Evolutionary conservation across 352 stramenopile genomes (phyloP).

Genomic region (Phytophthora tentaculata): DNA sequence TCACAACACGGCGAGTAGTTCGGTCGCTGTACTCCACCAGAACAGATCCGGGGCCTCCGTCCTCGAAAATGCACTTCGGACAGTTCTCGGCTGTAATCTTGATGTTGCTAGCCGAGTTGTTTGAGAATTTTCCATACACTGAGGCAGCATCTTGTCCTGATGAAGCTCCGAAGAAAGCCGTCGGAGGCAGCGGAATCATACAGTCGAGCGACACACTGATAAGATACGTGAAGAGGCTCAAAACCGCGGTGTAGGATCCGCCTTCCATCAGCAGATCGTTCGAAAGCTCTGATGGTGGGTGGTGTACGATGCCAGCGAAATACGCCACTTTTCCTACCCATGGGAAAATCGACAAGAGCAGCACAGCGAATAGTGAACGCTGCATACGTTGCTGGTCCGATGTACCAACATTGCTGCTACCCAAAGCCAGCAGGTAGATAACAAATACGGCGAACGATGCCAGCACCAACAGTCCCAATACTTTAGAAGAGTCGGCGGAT

Average conservation of each 20-base stretch:
- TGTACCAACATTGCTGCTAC: slow-evolving; percentile 39
- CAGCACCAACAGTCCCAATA: slow-evolving; percentile 60
- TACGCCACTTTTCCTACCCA: slow-evolving; percentile 76
- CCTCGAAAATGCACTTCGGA: slow-evolving; percentile 82
- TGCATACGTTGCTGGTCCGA: slow-evolving; percentile 65
- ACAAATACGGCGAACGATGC: slow-evolving; percentile 51
- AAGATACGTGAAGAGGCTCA: slow-evolving; percentile 53
- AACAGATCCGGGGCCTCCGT: slow-evolving; percentile 74
- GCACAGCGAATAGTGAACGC: slow-evolving; percentile 60
- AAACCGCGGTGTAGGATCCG: slow-evolving; percentile 41
- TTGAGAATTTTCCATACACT: slow-evolving; percentile 43
- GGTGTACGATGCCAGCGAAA: slow-evolving; percentile 51
- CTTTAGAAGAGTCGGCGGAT: slow-evolving; percentile 38
- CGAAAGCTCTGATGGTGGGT: slow-evolving; percentile 44
- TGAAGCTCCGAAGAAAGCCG: slow-evolving; percentile 72
- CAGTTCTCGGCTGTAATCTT: slow-evolving; percentile 83
- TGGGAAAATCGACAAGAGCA: slow-evolving; percentile 59
- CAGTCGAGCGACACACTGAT: slow-evolving; percentile 53
- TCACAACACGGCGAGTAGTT: slow-evolving; percentile 53
- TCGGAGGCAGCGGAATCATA: slow-evolving; percentile 75
- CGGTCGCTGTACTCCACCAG: slow-evolving; percentile 68
- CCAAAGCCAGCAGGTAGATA: slow-evolving; percentile 58
- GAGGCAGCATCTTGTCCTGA: slow-evolving; percentile 56
- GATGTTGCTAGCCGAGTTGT: slow-evolving; percentile 10
- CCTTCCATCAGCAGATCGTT: slow-evolving; percentile 58